phyloP scores from a whole-genome alignment of 768 basidiomycete species.

The Pleurotus sapidus region DNA sequence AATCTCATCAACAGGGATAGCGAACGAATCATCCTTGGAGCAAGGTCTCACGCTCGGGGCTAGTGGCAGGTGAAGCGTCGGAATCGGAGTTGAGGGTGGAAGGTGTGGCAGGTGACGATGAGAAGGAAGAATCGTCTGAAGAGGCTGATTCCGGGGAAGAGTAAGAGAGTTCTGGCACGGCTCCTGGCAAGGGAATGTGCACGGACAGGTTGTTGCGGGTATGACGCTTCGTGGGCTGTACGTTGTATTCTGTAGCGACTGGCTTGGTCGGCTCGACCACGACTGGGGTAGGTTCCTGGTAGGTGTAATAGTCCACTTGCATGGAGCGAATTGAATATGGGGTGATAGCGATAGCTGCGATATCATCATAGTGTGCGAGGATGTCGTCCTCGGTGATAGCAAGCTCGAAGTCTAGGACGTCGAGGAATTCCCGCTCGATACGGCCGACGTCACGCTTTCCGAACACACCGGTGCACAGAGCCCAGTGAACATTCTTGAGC shows the following conservation, averaged over 20 bases:
- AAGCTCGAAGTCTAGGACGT: constrained; percentile 76
- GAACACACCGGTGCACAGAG: constrained; percentile 79
- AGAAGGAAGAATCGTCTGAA: constrained; percentile 27
- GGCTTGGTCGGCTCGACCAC: constrained; percentile 7
- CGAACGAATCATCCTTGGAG: constrained; percentile 18
- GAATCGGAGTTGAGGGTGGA: constrained; percentile 16
- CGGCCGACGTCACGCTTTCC: constrained; percentile 79
- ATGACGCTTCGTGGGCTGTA: constrained; percentile 13
- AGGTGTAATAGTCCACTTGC: constrained; percentile 12
- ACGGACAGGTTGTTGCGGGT: constrained; percentile 15
- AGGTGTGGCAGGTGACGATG: constrained; percentile 8
- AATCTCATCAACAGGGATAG: constrained; percentile 11
- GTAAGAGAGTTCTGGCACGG: constrained; percentile 42
- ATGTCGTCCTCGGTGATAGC: constrained; percentile 62
- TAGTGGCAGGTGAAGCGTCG: constrained; percentile 15
- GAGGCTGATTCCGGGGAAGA: constrained; percentile 36
- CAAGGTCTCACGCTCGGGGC: constrained; percentile 19
- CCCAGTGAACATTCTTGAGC: constrained; percentile 90
- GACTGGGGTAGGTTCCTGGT: constrained; percentile 17
- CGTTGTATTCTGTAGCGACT: constrained; percentile 7
- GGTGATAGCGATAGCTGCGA: constrained; percentile 21
- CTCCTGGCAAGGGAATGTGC: constrained; percentile 9
- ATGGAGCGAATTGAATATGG: constrained; percentile 19
- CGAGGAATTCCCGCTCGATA: constrained; percentile 80
- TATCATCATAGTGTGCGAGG: constrained; percentile 46